Percentiles rank a stretch among this genome's conserved stretches.
phyloP scores from a whole-genome alignment of 2,329 filamentous ascomycete genomes.

The Trichoderma oligosporum region DNA sequence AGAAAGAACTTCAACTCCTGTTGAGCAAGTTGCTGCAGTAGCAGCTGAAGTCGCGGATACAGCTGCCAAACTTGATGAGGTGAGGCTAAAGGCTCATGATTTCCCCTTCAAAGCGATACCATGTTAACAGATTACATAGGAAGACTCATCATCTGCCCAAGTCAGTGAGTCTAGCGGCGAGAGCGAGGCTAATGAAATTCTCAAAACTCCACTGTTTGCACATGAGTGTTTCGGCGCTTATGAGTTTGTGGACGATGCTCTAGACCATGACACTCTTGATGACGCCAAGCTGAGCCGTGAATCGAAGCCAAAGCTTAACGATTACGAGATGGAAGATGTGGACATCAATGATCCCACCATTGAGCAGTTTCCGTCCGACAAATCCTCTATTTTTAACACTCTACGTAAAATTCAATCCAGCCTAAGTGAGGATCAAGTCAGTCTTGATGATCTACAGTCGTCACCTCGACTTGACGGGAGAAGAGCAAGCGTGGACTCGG shows the following conservation, averaged over 20 bases:
- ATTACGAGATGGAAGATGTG: conserved; percentile 19
- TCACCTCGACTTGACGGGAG: conserved; percentile 28
- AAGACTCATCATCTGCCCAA: conserved; percentile 18
- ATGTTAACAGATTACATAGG: conserved; percentile 22
- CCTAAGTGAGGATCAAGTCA: conserved; percentile 39
- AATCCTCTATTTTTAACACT: conserved; percentile 42
- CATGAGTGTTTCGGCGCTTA: conserved; percentile 46
- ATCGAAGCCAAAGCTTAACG: conserved; percentile 21
- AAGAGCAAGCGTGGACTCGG: conserved; percentile 37
- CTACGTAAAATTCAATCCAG: conserved; percentile 46
- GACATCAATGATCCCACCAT: conserved; percentile 48
- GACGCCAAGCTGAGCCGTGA: conserved; percentile 14
- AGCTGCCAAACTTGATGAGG: conserved; percentile 37
- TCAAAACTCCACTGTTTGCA: conserved; percentile 42
- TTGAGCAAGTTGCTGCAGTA: conserved; percentile 40
- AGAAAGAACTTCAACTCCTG: conserved; percentile 36
- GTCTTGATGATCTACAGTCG: conserved; percentile 36
- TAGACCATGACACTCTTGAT: conserved; percentile 28
- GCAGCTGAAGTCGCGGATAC: conserved; percentile 45
- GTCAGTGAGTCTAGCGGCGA: conserved; percentile 16
- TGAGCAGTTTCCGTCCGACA: conserved; percentile 46
- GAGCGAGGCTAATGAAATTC: conserved; percentile 24
- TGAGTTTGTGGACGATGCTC: conserved; percentile 33
- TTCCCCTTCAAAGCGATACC: neutral
- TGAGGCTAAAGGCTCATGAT: conserved; percentile 17